Percentiles rank a stretch among this genome's conserved stretches.
Evolutionary conservation across 2,329 filamentous ascomycete genomes (phyloP).

Genomic region (Monosporascus sp.): DNA sequence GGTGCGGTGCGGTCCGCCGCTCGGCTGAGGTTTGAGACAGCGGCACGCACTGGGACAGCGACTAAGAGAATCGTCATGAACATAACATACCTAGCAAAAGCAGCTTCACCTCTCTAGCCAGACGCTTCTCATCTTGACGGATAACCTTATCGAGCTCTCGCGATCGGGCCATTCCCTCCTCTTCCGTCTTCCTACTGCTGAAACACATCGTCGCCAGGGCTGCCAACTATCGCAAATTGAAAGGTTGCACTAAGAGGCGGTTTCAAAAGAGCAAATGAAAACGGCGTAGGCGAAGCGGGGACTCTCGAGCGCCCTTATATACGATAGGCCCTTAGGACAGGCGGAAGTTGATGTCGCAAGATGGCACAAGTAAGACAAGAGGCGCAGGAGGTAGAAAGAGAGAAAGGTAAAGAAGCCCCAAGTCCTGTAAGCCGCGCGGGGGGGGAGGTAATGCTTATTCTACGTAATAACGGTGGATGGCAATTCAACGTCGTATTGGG

Average conservation of each 20-base stretch:
- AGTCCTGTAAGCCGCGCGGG: background rate
- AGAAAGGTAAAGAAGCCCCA: background rate
- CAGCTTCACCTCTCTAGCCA: constrained; percentile 87
- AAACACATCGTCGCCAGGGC: constrained; percentile 53
- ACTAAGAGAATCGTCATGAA: constrained; percentile 6
- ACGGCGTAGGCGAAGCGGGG: background rate
- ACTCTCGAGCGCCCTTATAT: background rate
- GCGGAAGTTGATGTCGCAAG: background rate
- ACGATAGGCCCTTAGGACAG: background rate
- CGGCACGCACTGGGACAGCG: constrained; percentile 13
- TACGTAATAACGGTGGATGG: background rate
- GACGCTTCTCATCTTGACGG: constrained; percentile 79
- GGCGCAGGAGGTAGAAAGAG: background rate
- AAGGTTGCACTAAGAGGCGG: background rate
- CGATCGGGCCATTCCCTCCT: constrained; percentile 49
- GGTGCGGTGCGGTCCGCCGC: too few relatives aligned
- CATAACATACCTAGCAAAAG: constrained; percentile 72
- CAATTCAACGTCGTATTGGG: background rate
- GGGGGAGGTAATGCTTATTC: background rate
- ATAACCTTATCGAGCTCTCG: constrained; percentile 82
- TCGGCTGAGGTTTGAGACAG: constrained; percentile 16
- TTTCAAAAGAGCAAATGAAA: background rate
- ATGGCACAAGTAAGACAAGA: background rate
- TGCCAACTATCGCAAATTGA: background rate
- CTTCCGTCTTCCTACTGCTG: constrained; percentile 47